Evolutionary conservation across 1,284 basidiomycete genomes (phyloP).

Genomic region (Hemileccinum hortonii): DNA sequence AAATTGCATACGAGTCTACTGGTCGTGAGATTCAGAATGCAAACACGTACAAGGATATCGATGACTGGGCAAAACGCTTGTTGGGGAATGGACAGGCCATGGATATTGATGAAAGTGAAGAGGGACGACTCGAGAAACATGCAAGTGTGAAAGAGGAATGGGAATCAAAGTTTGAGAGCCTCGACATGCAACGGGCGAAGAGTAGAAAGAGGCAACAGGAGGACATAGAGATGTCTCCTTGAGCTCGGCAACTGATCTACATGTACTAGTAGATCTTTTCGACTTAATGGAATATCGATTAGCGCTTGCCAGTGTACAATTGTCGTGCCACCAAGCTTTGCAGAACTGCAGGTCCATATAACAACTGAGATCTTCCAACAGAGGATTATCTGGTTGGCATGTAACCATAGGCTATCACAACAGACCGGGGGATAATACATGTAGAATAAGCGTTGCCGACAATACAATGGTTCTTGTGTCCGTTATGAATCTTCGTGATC

Average conservation of each 20-base stretch:
- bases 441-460: not conserved
- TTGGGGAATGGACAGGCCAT: slow-evolving; percentile 24
- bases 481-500: not conserved
- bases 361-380: not conserved
- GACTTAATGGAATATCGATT: not conserved
- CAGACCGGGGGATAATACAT: not conserved
- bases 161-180: slow-evolving; percentile 27
- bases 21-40: slow-evolving; percentile 46
- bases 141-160: slow-evolving; percentile 25
- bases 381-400: not conserved
- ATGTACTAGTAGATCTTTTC: not conserved
- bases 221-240: slow-evolving; percentile 31
- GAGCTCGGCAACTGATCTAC: slow-evolving; percentile 4
- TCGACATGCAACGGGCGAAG: slow-evolving; percentile 22
- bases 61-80: slow-evolving; percentile 30
- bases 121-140: slow-evolving; percentile 14
- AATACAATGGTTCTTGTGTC: not conserved
- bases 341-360: not conserved
- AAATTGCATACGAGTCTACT: slow-evolving; percentile 49
- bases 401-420: not conserved
- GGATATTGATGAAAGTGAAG: slow-evolving; percentile 11
- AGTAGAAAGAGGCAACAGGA: slow-evolving; percentile 17
- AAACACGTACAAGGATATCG: slow-evolving; percentile 35
- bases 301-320: no score
- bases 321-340: not conserved